Evolutionary conservation across 257 asterid genomes (phyloP).

Genomic region (Fraxinus cuspidata): DNA sequence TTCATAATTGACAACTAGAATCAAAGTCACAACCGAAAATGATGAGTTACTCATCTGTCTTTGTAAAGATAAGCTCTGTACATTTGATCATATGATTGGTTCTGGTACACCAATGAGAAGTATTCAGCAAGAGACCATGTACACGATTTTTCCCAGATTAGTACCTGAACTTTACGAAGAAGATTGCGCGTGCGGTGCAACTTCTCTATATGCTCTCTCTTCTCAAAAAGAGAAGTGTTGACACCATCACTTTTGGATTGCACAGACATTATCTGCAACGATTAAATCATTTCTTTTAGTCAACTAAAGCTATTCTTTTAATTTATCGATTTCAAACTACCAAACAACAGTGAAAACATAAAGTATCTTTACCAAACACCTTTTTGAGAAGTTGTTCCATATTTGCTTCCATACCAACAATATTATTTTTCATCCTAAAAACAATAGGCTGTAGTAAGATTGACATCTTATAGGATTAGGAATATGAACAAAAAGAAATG

Average conservation of each 20-base stretch:
- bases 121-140: slow-evolving; percentile 10
- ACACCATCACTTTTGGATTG: slow-evolving; percentile 97
- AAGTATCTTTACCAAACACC: slow-evolving; percentile 55
- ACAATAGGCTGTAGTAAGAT: slow-evolving; percentile 27
- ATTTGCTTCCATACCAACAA: slow-evolving; percentile 95
- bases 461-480: neutral
- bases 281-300: slow-evolving; percentile 1
- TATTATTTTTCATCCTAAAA: slow-evolving; percentile 93
- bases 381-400: slow-evolving; percentile 99
- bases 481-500: neutral
- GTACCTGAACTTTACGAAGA: slow-evolving; percentile 94
- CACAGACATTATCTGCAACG: slow-evolving; percentile 85
- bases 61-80: neutral
- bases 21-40: slow-evolving; percentile 12
- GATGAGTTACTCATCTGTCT: neutral
- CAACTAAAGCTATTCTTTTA: slow-evolving; percentile 5
- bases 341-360: slow-evolving; percentile 30
- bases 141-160: slow-evolving; percentile 19
- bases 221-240: slow-evolving; percentile 88
- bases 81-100: slow-evolving; percentile 4
- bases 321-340: slow-evolving; percentile 4
- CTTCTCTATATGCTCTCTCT: slow-evolving; percentile 97
- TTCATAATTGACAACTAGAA: slow-evolving; percentile 28
- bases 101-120: neutral
- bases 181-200: slow-evolving; percentile 96